phyloP scores from a whole-genome alignment of 129 eudicot genomes.

The Flaveria brownii region DNA sequence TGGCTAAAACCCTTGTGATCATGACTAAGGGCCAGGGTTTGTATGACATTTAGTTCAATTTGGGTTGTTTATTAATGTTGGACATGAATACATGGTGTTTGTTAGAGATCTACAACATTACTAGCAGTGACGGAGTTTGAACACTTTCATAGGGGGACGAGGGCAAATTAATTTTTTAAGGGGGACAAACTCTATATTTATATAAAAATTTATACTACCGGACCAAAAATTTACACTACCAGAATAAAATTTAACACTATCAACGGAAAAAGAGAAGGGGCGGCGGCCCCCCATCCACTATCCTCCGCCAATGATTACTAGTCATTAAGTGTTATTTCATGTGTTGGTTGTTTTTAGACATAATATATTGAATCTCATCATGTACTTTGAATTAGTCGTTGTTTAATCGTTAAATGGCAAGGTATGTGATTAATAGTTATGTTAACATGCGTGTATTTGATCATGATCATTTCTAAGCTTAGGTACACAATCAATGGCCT shows the following conservation, averaged over 20 bases:
- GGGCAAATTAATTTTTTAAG: too few relatives aligned
- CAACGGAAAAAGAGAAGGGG: too few relatives aligned
- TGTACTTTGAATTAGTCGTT: background rate
- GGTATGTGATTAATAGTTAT: background rate
- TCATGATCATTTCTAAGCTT: too few relatives aligned
- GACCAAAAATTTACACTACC: too few relatives aligned
- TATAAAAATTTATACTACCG: too few relatives aligned
- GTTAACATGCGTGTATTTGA: background rate
- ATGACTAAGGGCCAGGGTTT: background rate
- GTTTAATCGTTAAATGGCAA: background rate
- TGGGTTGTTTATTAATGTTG: background rate
- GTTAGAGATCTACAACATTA: background rate
- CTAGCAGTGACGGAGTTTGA: too few relatives aligned
- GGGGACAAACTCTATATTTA: too few relatives aligned
- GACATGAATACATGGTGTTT: background rate
- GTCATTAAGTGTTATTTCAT: background rate
- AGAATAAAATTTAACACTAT: too few relatives aligned
- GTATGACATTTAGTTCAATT: background rate
- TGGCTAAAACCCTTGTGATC: constrained; percentile 4
- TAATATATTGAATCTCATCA: background rate
- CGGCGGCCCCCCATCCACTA: too few relatives aligned
- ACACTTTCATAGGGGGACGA: too few relatives aligned
- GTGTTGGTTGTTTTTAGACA: background rate
- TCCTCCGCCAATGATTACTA: too few relatives aligned
- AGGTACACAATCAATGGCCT: too few relatives aligned